Evolutionary conservation across 2,329 filamentous ascomycete genomes (phyloP).

Genomic region (Claviceps fusiformis): DNA sequence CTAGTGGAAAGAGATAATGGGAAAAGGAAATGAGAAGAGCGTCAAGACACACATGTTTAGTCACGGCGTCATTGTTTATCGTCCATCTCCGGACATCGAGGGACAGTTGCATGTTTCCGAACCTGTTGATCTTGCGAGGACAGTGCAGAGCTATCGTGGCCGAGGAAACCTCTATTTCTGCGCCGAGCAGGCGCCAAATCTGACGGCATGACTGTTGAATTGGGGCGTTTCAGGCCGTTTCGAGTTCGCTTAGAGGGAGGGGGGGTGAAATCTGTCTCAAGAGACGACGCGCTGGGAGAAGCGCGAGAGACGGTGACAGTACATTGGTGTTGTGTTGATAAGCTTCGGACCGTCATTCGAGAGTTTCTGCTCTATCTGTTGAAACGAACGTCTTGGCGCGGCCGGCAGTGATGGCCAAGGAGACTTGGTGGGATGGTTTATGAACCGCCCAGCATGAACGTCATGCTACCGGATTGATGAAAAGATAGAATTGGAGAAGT

Average conservation of each 20-base stretch:
- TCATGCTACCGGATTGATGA: neutral
- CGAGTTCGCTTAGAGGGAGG: neutral
- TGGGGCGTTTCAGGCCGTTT: too few relatives aligned
- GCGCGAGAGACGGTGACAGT: neutral
- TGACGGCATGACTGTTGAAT: conserved; percentile 14
- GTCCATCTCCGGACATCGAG: neutral
- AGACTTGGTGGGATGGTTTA: neutral
- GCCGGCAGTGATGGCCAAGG: neutral
- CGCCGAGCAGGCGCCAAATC: conserved; percentile 16
- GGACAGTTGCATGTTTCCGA: conserved; percentile 8
- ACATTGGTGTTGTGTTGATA: neutral
- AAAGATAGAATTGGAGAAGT: conserved; percentile 4
- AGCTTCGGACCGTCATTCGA: neutral
- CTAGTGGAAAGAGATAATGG: conserved; percentile 14
- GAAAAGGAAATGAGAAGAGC: neutral
- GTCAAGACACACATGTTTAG: neutral
- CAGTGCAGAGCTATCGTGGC: conserved; percentile 36
- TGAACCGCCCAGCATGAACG: neutral
- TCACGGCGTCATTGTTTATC: conserved; percentile 1
- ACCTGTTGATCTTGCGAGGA: conserved; percentile 35
- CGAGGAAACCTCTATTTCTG: conserved; percentile 36
- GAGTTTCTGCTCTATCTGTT: neutral
- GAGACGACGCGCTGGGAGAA: neutral
- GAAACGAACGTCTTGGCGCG: neutral
- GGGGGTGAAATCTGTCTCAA: neutral